Evolutionary conservation across 2,329 filamentous ascomycete species (phyloP).

Genomic region (Ophiostoma perfectum): DNA sequence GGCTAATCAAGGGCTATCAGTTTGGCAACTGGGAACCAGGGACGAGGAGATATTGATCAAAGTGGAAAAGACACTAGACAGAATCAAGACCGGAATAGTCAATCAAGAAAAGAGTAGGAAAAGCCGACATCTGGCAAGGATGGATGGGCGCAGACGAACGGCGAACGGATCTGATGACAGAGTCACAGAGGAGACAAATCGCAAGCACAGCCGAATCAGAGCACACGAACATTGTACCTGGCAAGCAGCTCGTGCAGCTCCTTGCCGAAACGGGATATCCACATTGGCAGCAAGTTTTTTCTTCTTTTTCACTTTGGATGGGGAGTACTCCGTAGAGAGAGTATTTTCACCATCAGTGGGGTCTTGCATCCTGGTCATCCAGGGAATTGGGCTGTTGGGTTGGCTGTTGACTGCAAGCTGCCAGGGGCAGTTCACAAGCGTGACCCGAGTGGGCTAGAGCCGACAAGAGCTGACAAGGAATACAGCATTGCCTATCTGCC

Average conservation of each 20-base stretch:
- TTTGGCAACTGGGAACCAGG: neutral
- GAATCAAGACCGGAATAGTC: neutral
- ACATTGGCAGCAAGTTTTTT: neutral
- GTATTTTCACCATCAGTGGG: slow-evolving; percentile 11
- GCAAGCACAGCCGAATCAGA: neutral
- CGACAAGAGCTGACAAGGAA: neutral
- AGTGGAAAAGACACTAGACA: neutral
- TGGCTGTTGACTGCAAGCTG: slow-evolving; percentile 11
- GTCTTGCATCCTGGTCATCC: slow-evolving; percentile 2
- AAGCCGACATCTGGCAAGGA: neutral
- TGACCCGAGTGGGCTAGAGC: neutral
- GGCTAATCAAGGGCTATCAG: neutral
- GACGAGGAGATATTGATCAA: neutral
- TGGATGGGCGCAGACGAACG: neutral
- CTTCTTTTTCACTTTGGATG: neutral
- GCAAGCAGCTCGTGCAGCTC: slow-evolving; percentile 2
- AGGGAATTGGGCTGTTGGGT: neutral
- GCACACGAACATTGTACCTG: neutral
- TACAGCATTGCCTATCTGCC: neutral
- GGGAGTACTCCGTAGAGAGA: neutral
- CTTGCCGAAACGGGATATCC: neutral
- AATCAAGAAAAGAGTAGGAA: neutral
- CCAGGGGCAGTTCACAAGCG: neutral
- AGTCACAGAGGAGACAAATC: neutral
- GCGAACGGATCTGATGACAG: neutral